phyloP scores from a whole-genome alignment of 2,329 filamentous ascomycete species.

The Cryphonectria parasitica region DNA sequence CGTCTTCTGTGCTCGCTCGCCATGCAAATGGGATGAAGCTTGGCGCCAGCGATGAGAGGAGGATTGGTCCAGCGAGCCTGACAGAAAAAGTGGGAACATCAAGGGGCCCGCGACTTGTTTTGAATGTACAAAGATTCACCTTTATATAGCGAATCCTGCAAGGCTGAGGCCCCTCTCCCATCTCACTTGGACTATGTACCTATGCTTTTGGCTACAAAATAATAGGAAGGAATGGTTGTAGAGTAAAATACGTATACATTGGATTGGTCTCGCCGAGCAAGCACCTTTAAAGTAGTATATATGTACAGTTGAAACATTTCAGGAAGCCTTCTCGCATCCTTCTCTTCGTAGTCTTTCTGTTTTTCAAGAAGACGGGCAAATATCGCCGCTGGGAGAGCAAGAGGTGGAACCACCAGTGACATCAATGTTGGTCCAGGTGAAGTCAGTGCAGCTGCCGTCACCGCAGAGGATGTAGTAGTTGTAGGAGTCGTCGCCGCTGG shows the following conservation, averaged over 20 bases:
- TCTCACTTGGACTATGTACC: no score
- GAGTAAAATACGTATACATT: neutral
- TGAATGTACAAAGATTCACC: no score
- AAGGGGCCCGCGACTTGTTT: neutral
- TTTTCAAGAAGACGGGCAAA: constrained; percentile 18
- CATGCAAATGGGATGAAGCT: neutral
- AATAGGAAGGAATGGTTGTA: neutral
- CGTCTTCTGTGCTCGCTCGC: neutral
- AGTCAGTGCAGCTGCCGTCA: constrained; percentile 52
- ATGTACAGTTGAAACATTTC: constrained; percentile 11
- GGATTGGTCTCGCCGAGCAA: neutral
- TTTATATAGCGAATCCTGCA: neutral
- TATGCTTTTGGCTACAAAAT: no score
- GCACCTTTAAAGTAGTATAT: neutral
- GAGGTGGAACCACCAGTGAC: constrained; percentile 51
- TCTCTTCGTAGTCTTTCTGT: neutral
- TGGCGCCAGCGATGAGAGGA: neutral
- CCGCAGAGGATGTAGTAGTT: constrained; percentile 59
- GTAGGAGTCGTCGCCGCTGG: constrained; percentile 39
- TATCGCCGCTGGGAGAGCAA: constrained; percentile 15
- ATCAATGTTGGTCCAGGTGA: constrained; percentile 55
- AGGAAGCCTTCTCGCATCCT: neutral
- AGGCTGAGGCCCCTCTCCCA: neutral
- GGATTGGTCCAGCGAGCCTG: neutral
- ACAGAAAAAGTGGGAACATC: neutral